These are phyloP conservation scores for Teratosphaeriaceae sp. DNA, from an alignment of 2,329 filamentous ascomycete genomes.

Conservation along the genomic window DNA sequence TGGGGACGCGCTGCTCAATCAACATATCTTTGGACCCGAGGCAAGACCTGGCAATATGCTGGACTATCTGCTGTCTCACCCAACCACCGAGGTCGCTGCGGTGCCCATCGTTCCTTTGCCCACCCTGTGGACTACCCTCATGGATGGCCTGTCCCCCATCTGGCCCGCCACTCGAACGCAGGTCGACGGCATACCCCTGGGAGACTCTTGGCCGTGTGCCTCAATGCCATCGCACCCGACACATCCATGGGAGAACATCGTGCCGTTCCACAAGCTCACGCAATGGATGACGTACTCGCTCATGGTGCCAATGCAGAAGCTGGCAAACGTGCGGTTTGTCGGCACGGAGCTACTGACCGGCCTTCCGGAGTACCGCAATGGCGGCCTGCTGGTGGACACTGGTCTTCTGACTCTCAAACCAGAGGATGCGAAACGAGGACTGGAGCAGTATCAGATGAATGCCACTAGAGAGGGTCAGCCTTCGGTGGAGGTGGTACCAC, in stretches of 20 bases:
- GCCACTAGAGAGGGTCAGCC: conserved; percentile 65
- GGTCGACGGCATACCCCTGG: conserved; percentile 79
- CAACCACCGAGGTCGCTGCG: conserved; percentile 80
- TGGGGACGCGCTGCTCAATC: conserved; percentile 67
- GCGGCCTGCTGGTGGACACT: conserved; percentile 79
- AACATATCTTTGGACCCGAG: conserved; percentile 76
- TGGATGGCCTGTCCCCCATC: conserved; percentile 77
- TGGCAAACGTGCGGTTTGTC: conserved; percentile 74
- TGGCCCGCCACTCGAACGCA: conserved; percentile 84
- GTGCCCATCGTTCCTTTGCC: conserved; percentile 81
- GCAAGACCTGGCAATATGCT: conserved; percentile 91
- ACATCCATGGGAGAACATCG: conserved; percentile 69
- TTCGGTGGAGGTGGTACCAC: conserved; percentile 65
- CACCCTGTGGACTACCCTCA: conserved; percentile 83
- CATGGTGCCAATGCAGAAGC: conserved; percentile 80
- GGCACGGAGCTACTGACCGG: conserved; percentile 81
- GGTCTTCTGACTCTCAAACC: conserved; percentile 72
- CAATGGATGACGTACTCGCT: conserved; percentile 94
- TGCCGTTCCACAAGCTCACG: conserved; percentile 89
- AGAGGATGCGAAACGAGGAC: conserved; percentile 61
- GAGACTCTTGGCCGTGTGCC: conserved; percentile 89
- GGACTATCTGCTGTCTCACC: conserved; percentile 88
- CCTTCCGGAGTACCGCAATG: conserved; percentile 87
- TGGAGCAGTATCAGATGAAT: conserved; percentile 63
- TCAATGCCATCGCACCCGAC: conserved; percentile 71